Evolutionary conservation across 441 rosid genomes (phyloP).

Genomic region (Gossypium schwendimanii): DNA sequence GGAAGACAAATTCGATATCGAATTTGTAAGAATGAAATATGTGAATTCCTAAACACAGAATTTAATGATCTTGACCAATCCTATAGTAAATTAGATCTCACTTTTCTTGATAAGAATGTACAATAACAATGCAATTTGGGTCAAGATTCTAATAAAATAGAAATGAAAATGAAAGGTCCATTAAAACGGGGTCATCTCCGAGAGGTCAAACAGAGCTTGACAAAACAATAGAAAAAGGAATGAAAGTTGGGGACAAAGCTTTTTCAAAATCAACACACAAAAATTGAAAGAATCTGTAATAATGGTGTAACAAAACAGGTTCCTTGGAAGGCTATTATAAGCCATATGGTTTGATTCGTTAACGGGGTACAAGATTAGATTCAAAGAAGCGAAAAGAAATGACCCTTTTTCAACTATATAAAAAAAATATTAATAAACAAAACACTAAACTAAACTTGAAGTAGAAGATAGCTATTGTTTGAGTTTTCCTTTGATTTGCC

Average conservation of each 20-base stretch:
- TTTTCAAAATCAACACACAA: background rate
- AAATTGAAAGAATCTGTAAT: background rate
- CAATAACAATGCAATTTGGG: background rate
- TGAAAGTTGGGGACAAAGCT: too few species aligned
- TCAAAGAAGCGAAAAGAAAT: conserved; percentile 31
- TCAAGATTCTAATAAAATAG: too few species aligned
- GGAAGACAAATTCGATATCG: too few species aligned
- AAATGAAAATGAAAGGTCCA: too few species aligned
- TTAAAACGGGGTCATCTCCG: too few species aligned
- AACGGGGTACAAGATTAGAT: conserved; percentile 32
- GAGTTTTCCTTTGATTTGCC: conserved; percentile 36
- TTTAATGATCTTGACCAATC: background rate
- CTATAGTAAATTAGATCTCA: background rate
- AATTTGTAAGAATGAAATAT: background rate
- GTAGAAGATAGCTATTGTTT: background rate
- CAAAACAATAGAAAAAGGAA: background rate
- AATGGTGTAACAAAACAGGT: conserved; percentile 2
- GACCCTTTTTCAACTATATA: conserved; percentile 17
- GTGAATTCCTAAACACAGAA: background rate
- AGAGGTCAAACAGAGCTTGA: background rate
- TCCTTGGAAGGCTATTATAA: background rate
- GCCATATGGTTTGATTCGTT: conserved; percentile 13
- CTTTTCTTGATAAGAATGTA: background rate
- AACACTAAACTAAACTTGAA: background rate
- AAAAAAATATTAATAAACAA: background rate